These are phyloP conservation scores for Crepidotus variabilis DNA, from an alignment of 768 basidiomycete genomes.

Conservation along the genomic window DNA sequence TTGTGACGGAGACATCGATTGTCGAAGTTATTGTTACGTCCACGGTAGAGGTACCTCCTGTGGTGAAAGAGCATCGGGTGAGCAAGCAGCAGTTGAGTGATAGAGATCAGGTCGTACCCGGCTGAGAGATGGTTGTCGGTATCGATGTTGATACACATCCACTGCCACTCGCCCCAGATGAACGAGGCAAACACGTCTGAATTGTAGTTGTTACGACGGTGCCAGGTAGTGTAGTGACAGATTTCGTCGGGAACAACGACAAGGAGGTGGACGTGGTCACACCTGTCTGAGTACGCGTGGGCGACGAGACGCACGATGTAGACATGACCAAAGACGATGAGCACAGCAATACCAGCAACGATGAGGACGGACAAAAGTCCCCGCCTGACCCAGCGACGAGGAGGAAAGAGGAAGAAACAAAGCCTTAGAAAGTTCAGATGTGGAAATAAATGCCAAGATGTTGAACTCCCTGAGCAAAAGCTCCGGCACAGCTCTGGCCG, in stretches of 20 bases:
- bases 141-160: slow-evolving; percentile 14
- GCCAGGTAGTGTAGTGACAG: slow-evolving; percentile 15
- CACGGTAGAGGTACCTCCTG: slow-evolving; percentile 15
- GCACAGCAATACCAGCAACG: neutral
- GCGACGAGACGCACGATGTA: slow-evolving; percentile 13
- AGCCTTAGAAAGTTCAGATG: neutral
- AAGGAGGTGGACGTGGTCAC: slow-evolving; percentile 17
- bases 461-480: neutral
- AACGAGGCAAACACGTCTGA: slow-evolving; percentile 10
- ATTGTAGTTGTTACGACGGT: slow-evolving; percentile 13
- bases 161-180: slow-evolving; percentile 6
- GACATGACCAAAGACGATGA: slow-evolving; percentile 10
- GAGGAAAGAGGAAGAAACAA: neutral
- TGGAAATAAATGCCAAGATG: neutral
- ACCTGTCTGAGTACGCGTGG: slow-evolving; percentile 18
- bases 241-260: slow-evolving; percentile 12
- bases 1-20: slow-evolving; percentile 18
- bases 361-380: neutral
- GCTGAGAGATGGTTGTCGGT: slow-evolving; percentile 13
- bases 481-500: slow-evolving; percentile 3
- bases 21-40: slow-evolving; percentile 16
- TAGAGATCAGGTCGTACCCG: slow-evolving; percentile 12
- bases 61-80: neutral
- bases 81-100: neutral
- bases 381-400: neutral